Conservation (phyloP, 768 basidiomycete species). For the Pulveroboletus ravenelii region DNA sequence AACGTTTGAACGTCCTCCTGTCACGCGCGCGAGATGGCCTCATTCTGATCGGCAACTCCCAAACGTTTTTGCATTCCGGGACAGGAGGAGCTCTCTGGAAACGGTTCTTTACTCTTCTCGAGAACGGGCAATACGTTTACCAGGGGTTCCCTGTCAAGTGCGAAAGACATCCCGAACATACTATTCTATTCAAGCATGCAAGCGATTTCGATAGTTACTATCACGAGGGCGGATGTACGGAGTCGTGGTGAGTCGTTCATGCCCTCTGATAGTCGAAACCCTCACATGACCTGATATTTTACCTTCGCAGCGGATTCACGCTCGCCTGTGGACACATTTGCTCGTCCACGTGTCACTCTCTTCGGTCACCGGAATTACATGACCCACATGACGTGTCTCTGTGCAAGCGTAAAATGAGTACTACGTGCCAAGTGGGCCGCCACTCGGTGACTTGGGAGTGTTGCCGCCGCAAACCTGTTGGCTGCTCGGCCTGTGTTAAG, state of each 20-base stretch:
- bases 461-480: too few relatives aligned
- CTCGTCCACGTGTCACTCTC: too few relatives aligned
- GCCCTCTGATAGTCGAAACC: too few relatives aligned
- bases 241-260: slow-evolving; percentile 12
- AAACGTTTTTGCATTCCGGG: slow-evolving; percentile 54
- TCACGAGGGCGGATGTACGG: slow-evolving; percentile 60
- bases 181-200: slow-evolving; percentile 35
- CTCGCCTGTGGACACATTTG: too few relatives aligned
- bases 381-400: too few relatives aligned
- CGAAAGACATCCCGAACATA: slow-evolving; percentile 44
- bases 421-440: too few relatives aligned
- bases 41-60: slow-evolving; percentile 62
- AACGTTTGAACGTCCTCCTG: slow-evolving; percentile 69
- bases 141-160: slow-evolving; percentile 51
- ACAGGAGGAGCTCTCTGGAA: slow-evolving; percentile 53
- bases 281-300: too few relatives aligned
- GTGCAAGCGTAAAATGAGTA: too few relatives aligned
- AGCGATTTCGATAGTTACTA: slow-evolving; percentile 48
- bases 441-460: too few relatives aligned
- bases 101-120: slow-evolving; percentile 34
- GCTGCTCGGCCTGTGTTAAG: too few relatives aligned
- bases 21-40: slow-evolving; percentile 64
- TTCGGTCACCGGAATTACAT: too few relatives aligned
- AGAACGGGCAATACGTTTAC: slow-evolving; percentile 7
- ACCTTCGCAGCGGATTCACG: too few relatives aligned